Evolutionary conservation across 306 rosid genomes (phyloP).

Genomic region (Oemleria cerasiformis): DNA sequence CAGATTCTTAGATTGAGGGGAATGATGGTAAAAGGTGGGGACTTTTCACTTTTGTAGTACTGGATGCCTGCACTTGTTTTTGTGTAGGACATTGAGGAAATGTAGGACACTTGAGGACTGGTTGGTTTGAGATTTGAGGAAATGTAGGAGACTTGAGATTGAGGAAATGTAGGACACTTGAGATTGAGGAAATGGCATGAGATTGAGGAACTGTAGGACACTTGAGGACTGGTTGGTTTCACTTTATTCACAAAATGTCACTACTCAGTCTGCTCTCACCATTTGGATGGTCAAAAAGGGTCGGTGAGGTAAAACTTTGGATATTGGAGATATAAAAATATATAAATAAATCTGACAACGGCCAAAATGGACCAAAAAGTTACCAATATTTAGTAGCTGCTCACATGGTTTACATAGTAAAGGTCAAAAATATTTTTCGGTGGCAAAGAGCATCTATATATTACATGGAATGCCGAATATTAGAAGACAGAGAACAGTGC

Average conservation of each 20-base stretch:
- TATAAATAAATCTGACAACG: constrained; percentile 3
- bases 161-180: neutral
- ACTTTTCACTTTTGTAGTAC: neutral
- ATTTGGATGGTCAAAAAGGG: constrained; percentile 11
- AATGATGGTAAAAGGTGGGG: neutral
- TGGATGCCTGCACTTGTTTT: constrained; percentile 10
- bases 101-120: neutral
- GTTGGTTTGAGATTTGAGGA: too few relatives aligned
- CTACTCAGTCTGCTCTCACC: neutral
- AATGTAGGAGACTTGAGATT: neutral
- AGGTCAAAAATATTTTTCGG: neutral
- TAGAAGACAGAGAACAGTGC: too few relatives aligned
- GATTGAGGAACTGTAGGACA: too few relatives aligned
- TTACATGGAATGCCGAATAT: neutral
- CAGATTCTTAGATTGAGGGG: constrained; percentile 2
- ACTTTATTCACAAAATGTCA: neutral
- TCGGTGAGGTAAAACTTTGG: neutral
- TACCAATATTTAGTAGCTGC: neutral
- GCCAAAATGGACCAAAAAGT: neutral
- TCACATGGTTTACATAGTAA: neutral
- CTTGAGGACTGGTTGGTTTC: neutral
- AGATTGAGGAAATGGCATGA: neutral
- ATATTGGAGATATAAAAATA: neutral
- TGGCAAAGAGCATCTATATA: neutral
- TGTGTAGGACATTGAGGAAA: neutral